phyloP scores from a whole-genome alignment of 129 eudicot genomes.

The Rutidosis leptorrhynchoides region DNA sequence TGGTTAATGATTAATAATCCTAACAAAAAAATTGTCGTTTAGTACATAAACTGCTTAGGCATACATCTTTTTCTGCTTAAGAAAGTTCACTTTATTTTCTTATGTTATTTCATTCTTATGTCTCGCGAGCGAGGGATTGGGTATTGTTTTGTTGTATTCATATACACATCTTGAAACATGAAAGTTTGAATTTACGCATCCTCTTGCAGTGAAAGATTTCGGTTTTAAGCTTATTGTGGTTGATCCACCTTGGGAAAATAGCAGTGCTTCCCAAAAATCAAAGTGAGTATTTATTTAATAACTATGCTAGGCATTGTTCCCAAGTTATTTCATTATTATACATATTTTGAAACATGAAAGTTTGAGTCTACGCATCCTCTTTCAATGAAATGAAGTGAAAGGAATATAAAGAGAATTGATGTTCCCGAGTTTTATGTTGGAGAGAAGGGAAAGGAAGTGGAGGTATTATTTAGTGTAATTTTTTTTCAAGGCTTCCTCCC shows the following conservation, averaged over 20 bases:
- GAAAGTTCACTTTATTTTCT: not conserved
- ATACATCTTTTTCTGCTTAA: not conserved
- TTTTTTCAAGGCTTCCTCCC: too few relatives aligned
- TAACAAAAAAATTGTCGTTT: not conserved
- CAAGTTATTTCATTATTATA: too few relatives aligned
- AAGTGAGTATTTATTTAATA: conserved; percentile 46
- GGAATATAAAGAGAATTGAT: too few relatives aligned
- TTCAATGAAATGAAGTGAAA: too few relatives aligned
- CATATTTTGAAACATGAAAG: too few relatives aligned
- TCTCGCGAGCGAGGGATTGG: too few relatives aligned
- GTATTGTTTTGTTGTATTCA: not conserved
- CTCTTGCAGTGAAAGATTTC: conserved; percentile 50
- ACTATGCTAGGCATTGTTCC: too few relatives aligned
- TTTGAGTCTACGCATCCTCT: too few relatives aligned
- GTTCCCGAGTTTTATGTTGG: too few relatives aligned
- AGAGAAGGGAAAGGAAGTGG: too few relatives aligned
- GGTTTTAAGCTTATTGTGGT: conserved; percentile 81
- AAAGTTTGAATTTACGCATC: conserved; percentile 11
- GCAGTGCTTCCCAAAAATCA: conserved; percentile 84
- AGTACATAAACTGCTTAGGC: not conserved
- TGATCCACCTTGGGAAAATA: conserved; percentile 98
- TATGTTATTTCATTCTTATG: conserved; percentile 1
- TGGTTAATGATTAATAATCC: conserved; percentile 3
- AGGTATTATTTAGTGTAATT: too few relatives aligned
- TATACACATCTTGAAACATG: conserved; percentile 2